Evolutionary conservation across 495 filamentous ascomycete genomes (phyloP).

Genomic region (Penicillium paxilli): DNA sequence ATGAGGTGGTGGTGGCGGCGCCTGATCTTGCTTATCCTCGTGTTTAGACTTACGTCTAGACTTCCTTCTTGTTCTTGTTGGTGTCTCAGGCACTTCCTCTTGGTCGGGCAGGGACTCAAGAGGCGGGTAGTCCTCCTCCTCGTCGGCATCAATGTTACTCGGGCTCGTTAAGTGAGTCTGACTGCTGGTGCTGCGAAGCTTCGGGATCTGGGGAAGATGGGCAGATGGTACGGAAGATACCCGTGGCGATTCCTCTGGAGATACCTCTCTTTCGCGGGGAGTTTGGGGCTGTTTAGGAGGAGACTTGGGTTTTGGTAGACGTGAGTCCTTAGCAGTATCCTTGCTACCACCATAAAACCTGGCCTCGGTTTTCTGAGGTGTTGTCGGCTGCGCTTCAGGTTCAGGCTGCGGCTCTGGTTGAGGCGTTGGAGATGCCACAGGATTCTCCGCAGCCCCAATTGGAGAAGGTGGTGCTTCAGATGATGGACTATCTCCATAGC

Average conservation of each 20-base stretch:
- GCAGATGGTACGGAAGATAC: constrained; percentile 59
- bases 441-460: constrained; percentile 10
- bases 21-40: constrained; percentile 38
- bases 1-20: constrained; percentile 55
- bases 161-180: constrained; percentile 34
- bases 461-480: constrained; percentile 26
- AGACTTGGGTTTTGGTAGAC: constrained; percentile 11
- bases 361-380: constrained; percentile 9
- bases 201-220: constrained; percentile 58
- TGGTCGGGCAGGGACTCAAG: constrained; percentile 26
- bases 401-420: neutral
- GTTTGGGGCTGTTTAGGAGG: constrained; percentile 31
- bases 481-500: constrained; percentile 39
- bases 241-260: constrained; percentile 37
- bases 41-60: constrained; percentile 34
- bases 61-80: constrained; percentile 34
- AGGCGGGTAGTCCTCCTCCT: constrained; percentile 40
- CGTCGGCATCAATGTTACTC: constrained; percentile 11
- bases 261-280: constrained; percentile 20
- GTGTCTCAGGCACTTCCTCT: constrained; percentile 26
- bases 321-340: constrained; percentile 4
- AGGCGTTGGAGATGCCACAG: constrained; percentile 4
- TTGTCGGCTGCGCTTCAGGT: neutral
- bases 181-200: constrained; percentile 47
- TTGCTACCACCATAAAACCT: constrained; percentile 27